Evolutionary conservation across 2,329 filamentous ascomycete species (phyloP), one percentile per base, ranked within the genome.

Genomic region (Geosmithia putterillii): DNA sequence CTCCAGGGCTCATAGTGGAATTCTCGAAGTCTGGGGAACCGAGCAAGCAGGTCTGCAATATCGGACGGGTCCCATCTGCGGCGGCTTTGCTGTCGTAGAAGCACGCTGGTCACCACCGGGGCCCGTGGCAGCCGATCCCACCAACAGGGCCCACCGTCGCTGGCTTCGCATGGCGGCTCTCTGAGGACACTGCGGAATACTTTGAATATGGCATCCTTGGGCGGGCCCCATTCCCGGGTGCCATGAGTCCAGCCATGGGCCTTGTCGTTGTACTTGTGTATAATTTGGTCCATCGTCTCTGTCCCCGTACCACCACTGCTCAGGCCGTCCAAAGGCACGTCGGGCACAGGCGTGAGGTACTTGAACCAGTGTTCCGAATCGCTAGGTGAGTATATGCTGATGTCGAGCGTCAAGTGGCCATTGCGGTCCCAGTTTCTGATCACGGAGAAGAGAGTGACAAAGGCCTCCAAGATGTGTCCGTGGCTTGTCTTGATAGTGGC

Each of bases 1-100:
- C 56, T 59, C 60, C 62, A 64, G 42, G 59, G 61, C 48, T 64
- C 60, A 48, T 60, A 64, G 42, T 55, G 54, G 47, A 66, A 46
- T 46, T 66, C 57, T 47, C 58, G 53, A 41, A 66, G 44, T 43
- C 52, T 56, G 12, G 61, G 57, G 46, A 64, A 53, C 40, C 54
- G 56, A 10, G 55, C 47, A 45, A 64, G 50, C 50, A 65, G 60
- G 10, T 57, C 48, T 22, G 49, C 48, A 19, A 64, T 50, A 19
- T 54, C 47, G 20, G 38, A 19, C 28, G 54, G 55, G 40, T 55
- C 57, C 57, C 58, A 64, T 53, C 56, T 51, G 46, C 58, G 54
- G 44, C 59, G 57, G 46, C 46, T 63, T 47, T 64, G 62, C 47
- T 59, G 59, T 38, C 62, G 61, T 44, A 65, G 45, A 40, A 63